A percentile compares a stretch with the other conserved stretches of the same genome.
Conservation (phyloP, 371 early-diverging fungal genomes). For the Sporodiniella umbellata region DNA sequence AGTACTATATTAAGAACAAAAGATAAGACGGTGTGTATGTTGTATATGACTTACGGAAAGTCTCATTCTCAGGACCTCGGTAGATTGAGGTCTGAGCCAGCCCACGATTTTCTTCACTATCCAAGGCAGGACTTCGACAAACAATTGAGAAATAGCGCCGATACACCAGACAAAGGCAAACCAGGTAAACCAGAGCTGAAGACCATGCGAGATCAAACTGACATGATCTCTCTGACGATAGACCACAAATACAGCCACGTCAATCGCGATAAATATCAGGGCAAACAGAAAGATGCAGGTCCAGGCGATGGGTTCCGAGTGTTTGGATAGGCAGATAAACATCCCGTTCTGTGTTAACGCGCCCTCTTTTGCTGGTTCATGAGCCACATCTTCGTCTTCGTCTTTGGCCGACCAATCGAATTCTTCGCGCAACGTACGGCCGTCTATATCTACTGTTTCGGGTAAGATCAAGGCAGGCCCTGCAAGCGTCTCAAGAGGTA, state of each 20-base stretch:
- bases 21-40: not conserved
- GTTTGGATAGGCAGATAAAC: constrained; percentile 31
- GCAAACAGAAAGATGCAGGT: constrained; percentile 28
- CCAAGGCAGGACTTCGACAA: constrained; percentile 41
- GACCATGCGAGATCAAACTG: constrained; percentile 23
- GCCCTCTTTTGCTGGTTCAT: constrained; percentile 25
- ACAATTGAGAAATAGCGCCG: constrained; percentile 24
- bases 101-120: constrained; percentile 31
- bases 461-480: constrained; percentile 24
- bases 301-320: constrained; percentile 40
- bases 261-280: constrained; percentile 28
- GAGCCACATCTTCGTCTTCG: constrained; percentile 20
- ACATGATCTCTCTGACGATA: constrained; percentile 11
- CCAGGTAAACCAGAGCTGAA: constrained; percentile 46
- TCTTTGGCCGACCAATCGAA: constrained; percentile 44
- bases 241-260: constrained; percentile 31
- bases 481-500: constrained; percentile 22
- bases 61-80: constrained; percentile 46
- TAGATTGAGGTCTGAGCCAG: constrained; percentile 31
- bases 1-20: constrained; percentile 27
- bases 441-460: constrained; percentile 14
- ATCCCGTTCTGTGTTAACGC: constrained; percentile 14
- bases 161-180: constrained; percentile 45
- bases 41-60: constrained; percentile 28
- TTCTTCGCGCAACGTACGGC: constrained; percentile 21